Conservation (phyloP, 192 early-diverging fungal species). For the Phlyctochytrium planicorne region DNA sequence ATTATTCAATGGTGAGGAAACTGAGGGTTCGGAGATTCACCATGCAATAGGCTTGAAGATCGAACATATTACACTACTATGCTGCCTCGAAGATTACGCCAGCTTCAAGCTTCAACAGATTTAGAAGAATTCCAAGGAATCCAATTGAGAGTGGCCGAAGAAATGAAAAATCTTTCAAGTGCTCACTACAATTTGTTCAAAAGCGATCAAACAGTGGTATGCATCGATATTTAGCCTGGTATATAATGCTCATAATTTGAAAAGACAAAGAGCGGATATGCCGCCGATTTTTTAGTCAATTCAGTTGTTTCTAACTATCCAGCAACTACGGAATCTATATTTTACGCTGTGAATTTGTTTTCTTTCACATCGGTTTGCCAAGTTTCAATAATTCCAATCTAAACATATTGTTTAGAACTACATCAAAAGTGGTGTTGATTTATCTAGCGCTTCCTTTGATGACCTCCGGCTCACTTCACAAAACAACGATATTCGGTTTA, state of each 20-base stretch:
- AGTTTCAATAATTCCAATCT: too few species aligned
- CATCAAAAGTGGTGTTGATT: background rate
- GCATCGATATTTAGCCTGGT: too few species aligned
- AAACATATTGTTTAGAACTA: background rate
- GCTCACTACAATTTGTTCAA: background rate
- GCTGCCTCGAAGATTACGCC: conserved; percentile 6
- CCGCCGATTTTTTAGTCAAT: background rate
- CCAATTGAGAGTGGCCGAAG: background rate
- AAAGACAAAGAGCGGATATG: background rate
- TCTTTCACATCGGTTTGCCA: background rate
- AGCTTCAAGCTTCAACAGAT: conserved; percentile 1
- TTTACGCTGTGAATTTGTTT: background rate
- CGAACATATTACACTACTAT: conserved; percentile 8
- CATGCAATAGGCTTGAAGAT: background rate
- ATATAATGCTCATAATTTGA: too few species aligned
- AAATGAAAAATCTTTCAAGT: background rate
- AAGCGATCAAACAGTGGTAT: background rate
- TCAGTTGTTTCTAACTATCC: background rate
- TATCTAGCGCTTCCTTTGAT: background rate
- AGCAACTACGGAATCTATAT: background rate
- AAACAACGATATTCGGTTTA: background rate
- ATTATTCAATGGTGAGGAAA: background rate
- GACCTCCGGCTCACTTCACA: background rate
- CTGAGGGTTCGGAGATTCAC: background rate
- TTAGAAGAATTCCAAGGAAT: background rate